phyloP scores from a whole-genome alignment of 495 filamentous ascomycete genomes.

The Stereocaulon alpinum region DNA sequence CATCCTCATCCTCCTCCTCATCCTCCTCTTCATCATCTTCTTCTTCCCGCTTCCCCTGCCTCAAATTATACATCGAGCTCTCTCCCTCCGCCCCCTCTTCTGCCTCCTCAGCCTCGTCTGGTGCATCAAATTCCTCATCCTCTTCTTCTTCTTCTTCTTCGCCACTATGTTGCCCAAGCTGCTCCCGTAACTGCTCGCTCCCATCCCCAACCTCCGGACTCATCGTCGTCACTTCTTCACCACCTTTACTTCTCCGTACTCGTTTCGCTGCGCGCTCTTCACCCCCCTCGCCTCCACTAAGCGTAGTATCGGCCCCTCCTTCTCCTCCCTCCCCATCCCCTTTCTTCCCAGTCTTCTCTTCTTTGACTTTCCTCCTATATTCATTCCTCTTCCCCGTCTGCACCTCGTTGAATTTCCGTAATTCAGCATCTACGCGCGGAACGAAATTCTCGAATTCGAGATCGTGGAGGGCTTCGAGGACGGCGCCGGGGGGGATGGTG shows the following conservation, averaged over 20 bases:
- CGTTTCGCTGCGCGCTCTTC: conserved; percentile 40
- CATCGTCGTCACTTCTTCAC: conserved; percentile 34
- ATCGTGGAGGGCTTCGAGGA: conserved; percentile 71
- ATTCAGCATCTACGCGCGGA: conserved; percentile 47
- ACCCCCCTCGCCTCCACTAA: conserved; percentile 42
- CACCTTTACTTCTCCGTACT: conserved; percentile 32
- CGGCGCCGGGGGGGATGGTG: conserved; percentile 74
- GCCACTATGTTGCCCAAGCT: conserved; percentile 5
- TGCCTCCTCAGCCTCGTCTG: conserved; percentile 31
- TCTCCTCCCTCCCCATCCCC: conserved; percentile 40
- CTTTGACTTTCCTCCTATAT: conserved; percentile 43
- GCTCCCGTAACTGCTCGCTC: conserved; percentile 29
- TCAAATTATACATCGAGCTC: conserved; percentile 35
- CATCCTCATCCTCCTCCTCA: conserved; percentile 31
- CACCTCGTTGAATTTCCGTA: conserved; percentile 49
- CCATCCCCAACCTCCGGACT: conserved; percentile 33
- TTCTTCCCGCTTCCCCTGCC: conserved; percentile 16
- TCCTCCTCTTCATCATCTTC: conserved; percentile 29
- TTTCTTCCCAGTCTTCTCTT: conserved; percentile 33
- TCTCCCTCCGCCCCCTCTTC: conserved; percentile 25
- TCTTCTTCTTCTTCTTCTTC: conserved; percentile 26
- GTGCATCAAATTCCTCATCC: conserved; percentile 46
- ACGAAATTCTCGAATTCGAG: conserved; percentile 76
- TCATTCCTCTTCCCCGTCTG: conserved; percentile 55
- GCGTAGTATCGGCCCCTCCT: conserved; percentile 36